Evolutionary conservation across 345 rosid species (phyloP).

Genomic region (Eucalyptus guilfoylei): DNA sequence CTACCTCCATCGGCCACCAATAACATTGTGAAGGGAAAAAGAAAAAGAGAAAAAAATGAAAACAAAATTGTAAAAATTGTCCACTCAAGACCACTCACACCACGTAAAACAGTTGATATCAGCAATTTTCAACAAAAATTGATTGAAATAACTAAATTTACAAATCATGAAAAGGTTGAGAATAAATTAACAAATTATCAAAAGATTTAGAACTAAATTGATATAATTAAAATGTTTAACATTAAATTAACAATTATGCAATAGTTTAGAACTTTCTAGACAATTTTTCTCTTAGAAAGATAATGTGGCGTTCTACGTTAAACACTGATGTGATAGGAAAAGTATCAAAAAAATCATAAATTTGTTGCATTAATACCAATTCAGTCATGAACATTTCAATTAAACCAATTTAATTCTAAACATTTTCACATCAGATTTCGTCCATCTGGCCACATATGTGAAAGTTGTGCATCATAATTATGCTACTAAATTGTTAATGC

Average conservation of each 20-base stretch:
- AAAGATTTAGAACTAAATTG: no score
- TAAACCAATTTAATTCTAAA: rapidly evolving
- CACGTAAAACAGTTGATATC: rapidly evolving
- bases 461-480: rapidly evolving
- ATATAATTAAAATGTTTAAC: no score
- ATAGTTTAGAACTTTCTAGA: no score
- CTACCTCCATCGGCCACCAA: not conserved
- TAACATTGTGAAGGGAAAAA: rapidly evolving
- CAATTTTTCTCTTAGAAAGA: not conserved
- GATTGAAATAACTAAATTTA: no score
- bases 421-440: no score
- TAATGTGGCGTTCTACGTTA: not conserved
- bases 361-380: rapidly evolving
- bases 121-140: no score
- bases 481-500: no score
- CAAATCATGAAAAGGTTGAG: not conserved
- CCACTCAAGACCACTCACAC: rapidly evolving
- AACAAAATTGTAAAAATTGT: no score
- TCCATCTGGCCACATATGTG: no score
- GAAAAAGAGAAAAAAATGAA: no score
- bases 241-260: not conserved
- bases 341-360: no score
- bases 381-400: rapidly evolving
- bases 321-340: not conserved
- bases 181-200: no score